phyloP scores from a whole-genome alignment of 331 rosid genomes.

The Saraca asoca region DNA sequence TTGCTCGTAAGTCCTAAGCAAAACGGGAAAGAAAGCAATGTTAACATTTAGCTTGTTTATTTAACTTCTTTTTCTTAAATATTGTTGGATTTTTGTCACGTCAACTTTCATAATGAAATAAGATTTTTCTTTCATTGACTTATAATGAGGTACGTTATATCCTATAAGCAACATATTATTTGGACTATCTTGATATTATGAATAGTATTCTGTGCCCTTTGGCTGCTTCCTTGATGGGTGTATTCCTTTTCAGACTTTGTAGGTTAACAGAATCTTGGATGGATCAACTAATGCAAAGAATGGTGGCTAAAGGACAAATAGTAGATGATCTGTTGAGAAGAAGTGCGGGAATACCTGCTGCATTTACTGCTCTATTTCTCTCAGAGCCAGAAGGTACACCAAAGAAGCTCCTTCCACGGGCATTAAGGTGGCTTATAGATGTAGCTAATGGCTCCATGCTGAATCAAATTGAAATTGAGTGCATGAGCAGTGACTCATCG shows the following conservation, averaged over 20 bases:
- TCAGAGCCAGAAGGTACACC: constrained; percentile 99
- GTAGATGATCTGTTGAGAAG: constrained; percentile 95
- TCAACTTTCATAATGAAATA: not conserved
- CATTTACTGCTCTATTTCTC: constrained; percentile 86
- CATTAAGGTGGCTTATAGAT: constrained; percentile 89
- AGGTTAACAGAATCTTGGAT: constrained; percentile 91
- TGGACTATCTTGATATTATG: constrained; percentile 3
- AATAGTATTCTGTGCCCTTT: constrained; percentile 19
- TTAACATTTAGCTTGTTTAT: no score
- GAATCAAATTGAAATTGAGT: constrained; percentile 47
- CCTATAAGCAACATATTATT: no score
- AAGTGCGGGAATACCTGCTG: constrained; percentile 99
- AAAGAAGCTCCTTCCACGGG: constrained; percentile 90
- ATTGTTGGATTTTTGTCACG: constrained; percentile 14
- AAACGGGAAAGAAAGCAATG: not conserved
- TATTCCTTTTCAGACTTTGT: constrained; percentile 65
- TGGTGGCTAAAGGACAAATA: constrained; percentile 78
- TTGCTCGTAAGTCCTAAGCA: not conserved
- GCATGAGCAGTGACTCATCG: constrained; percentile 42
- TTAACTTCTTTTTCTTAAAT: not conserved
- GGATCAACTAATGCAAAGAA: constrained; percentile 96
- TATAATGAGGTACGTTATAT: constrained; percentile 14
- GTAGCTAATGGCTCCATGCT: constrained; percentile 67
- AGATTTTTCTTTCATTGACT: not conserved
- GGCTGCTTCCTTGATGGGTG: constrained; percentile 29